Base-by-base conservation (phyloP, 768 basidiomycete species). In the Kwoniella dejecticola region DNA sequence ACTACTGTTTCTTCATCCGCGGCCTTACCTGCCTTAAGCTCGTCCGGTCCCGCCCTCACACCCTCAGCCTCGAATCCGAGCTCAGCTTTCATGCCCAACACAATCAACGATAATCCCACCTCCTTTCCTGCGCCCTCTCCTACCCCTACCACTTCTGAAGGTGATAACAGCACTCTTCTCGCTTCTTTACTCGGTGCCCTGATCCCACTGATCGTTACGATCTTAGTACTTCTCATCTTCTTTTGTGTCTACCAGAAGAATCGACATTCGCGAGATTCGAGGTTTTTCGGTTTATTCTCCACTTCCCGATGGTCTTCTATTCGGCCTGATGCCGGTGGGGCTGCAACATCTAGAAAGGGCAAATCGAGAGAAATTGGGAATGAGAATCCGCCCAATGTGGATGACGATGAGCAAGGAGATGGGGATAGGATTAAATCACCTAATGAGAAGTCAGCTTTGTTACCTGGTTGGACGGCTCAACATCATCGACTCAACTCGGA, bases 401-500 rank as follows among this genome's bases (percentile, higher is more conserved):
- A n/a, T n/a, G n/a, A n/a, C n/a, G n/a, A n/a, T n/a, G n/a, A n/a
- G 33, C 33, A 7, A 15, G 33, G 10, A 24, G 38, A 15, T 19
- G 7, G 1, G 1, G 30, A 4, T 21, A 41, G 49, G 12, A n/a
- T 42, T 1, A 60, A 45, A 17, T 52, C 64, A 47, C 62, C 64
- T 3, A 36, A 42, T 10, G 64, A 66, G 40, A 66, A 53, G 24
- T 66, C 64, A 12, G 64, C 64, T 27, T 44, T 66, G 5, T 33
- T 66, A 19, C 53, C 59, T 17, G 60, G 64, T 3, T 62, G 61
- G 33, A 45, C 60, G 19, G 54, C 64, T 17, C 64, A 66, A 27
- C 64, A 62, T 23, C 60, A 62, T 53, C 64, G 64, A 57, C 40
- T 13, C 12, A 56, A 42, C 7, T 45, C 54, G 3, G 33, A 36